Evolutionary conservation across 2,329 filamentous ascomycete genomes (phyloP), one percentile per base, ranked within the genome.

Genomic region (Xylaria polymorpha): DNA sequence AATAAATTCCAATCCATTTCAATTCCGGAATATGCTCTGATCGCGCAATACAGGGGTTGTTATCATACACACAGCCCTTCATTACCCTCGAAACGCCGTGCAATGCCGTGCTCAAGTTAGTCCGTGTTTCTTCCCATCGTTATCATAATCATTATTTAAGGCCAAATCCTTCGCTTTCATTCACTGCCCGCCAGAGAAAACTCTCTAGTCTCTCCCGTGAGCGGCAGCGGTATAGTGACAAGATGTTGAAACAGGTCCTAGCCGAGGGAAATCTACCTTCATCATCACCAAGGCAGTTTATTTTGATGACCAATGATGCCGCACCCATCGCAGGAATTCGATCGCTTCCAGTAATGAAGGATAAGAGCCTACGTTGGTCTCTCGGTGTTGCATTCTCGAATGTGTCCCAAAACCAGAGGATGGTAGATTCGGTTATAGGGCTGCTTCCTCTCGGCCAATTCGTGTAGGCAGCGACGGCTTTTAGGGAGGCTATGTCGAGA

Each of bases 101-200:
- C 63, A 61, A 71, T 71, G 69, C 69, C 61, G n/a, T 57, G 61
- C 60, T 53, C 10, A 55, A 61, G 51, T 59, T 61, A 51, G 12
- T 48, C 57, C 50, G 37, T 64, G 57, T 46, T 63, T 56, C 18
- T 56, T 50, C 29, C 59, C 48, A 32, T 71, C 64, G 25, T 70
- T 63, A 72, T 72, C 65, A 66, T 72, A 15, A 71, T 71, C 51
- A 59, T 76, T 66, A 77, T 58, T 76, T 77, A 59, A 98, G 84
- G 39, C 94, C 94, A 85, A 98, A 98, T 2, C 94, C 94, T 79
- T 97, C 94, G 76, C 94, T 97, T 80, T 94, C 94, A 72, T 89
- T 84, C n/a, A 97, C 94, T 4, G 94, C 94, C 71, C 88, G 87
- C 94, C 94, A 97, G 39, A 98, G 82, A 83, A 90, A 89, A 61